Conservation (phyloP, 768 basidiomycete species). For the Termitomyces sp. region DNA sequence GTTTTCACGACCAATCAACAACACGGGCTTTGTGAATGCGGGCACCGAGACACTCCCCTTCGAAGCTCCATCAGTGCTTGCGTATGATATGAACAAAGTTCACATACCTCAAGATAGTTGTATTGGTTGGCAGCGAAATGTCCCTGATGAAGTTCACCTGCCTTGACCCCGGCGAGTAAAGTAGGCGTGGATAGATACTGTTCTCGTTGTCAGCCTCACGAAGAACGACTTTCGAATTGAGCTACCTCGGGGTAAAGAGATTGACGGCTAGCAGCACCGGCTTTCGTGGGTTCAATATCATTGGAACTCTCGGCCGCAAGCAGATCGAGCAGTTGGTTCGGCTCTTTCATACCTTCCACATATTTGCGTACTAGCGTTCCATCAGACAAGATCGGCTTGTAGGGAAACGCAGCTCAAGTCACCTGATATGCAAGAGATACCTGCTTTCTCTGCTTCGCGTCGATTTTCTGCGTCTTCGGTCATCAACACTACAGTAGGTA, state of each 20-base stretch:
- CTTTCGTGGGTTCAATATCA: conserved; percentile 57
- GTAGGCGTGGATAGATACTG: conserved; percentile 77
- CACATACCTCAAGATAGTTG: conserved; percentile 85
- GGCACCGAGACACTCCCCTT: conserved; percentile 80
- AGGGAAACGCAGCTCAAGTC: conserved; percentile 2
- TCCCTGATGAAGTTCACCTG: conserved; percentile 82
- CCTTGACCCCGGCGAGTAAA: conserved; percentile 78
- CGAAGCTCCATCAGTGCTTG: not conserved
- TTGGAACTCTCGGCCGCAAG: conserved; percentile 65
- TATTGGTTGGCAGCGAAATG: conserved; percentile 94
- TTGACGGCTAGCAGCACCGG: conserved; percentile 43
- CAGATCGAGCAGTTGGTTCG: conserved; percentile 71
- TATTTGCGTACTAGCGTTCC: conserved; percentile 61
- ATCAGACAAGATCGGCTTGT: not conserved
- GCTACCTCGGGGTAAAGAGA: conserved; percentile 73
- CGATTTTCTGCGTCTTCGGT: conserved; percentile 89
- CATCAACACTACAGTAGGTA: conserved; percentile 70
- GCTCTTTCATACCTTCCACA: conserved; percentile 65
- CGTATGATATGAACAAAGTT: not conserved
- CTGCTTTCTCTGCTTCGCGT: conserved; percentile 62
- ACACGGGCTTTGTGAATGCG: conserved; percentile 67
- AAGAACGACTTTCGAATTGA: not conserved
- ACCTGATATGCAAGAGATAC: conserved; percentile 63
- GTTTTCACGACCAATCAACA: conserved; percentile 83
- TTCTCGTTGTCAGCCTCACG: not conserved